Conservation (phyloP, 2,329 filamentous ascomycete species). For the Raffaelea ambrosiae region DNA sequence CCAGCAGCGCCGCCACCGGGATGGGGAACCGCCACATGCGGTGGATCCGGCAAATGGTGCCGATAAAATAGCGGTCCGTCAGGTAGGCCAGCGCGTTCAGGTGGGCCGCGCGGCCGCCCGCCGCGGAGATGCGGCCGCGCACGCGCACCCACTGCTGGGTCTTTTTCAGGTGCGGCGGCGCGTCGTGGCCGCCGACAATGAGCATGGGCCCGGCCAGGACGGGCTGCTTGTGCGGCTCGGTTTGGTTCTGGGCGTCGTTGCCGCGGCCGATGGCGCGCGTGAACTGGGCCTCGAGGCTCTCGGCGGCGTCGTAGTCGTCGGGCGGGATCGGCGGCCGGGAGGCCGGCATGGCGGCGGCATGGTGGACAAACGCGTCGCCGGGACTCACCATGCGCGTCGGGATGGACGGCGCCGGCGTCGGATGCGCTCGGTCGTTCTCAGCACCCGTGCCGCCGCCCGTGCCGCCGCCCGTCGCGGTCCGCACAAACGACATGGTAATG, state of each 20-base stretch:
- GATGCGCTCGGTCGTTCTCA: constrained; percentile 40
- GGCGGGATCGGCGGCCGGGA: constrained; percentile 20
- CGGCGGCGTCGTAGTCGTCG: constrained; percentile 30
- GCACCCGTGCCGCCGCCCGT: constrained; percentile 38
- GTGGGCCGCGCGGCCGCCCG: constrained; percentile 71
- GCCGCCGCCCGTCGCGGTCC: constrained; percentile 44
- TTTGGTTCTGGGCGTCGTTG: background rate
- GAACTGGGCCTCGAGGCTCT: constrained; percentile 34
- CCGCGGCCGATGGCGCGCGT: constrained; percentile 20
- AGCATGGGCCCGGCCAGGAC: constrained; percentile 38
- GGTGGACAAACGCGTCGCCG: background rate
- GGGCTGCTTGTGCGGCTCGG: constrained; percentile 20
- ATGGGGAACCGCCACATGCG: constrained; percentile 63
- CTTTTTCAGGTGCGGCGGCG: constrained; percentile 56
- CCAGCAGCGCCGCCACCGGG: constrained; percentile 38
- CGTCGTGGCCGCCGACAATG: constrained; percentile 30
- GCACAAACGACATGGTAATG: constrained; percentile 82
- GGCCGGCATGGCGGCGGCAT: constrained; percentile 11
- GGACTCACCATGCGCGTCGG: too few species aligned
- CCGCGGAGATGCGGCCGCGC: constrained; percentile 60
- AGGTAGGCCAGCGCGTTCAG: constrained; percentile 87
- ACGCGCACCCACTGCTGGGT: constrained; percentile 68
- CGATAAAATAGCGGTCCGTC: constrained; percentile 88
- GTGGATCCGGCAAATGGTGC: constrained; percentile 75
- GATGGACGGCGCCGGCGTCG: constrained; percentile 30